Evolutionary conservation across 116 monocot genomes (phyloP), one percentile per base, ranked within the genome.

Genomic region (Thalassia testudinum): DNA sequence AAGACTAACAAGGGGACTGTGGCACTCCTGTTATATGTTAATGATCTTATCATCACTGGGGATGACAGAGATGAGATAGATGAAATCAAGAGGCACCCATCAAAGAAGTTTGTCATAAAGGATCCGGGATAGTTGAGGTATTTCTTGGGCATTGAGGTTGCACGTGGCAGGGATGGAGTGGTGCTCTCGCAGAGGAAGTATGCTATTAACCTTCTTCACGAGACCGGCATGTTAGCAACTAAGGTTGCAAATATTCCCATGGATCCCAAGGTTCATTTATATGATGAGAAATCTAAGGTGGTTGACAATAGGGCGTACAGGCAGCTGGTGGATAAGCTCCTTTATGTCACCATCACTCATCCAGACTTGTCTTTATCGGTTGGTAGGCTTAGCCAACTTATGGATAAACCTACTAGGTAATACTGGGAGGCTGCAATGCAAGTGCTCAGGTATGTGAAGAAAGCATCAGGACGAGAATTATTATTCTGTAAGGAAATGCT

Each of bases 71-170:
- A 34, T 5, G 30, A 10, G 6, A 34, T 34, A 5, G 6, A 34
- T 5, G 30, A 3, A 34, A 34, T 10, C 10, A 34, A 34, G 30
- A 5, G 10, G 3, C 10, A 5, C 30, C 30, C 10, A 5, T 3
- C 6, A 34, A 3, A 4, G 0, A 1, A 25, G 1, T 58, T 58
- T 24, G 11, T 26, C 0, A 25, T 44, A 1, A 58, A 58, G 17
- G 58, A 44, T 43, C 7, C 26, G 7, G 15, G 58, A 24, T 2
- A 1, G 0, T 25, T 24, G 1, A 7, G 15, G 16, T 58, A 58
- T 43, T 58, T 58, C 17, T 16, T 58, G 1, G 43, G 58, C 16
- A 26, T 58, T 1, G 58, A 58, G 26, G 2, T 44, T 8, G 14
- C 5, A 7, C n/a, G 24, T 17, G 1, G 4, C 17, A 11, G 13